Conservation (phyloP, 140 eudicot genomes). For the Senecio squalidus region DNA sequence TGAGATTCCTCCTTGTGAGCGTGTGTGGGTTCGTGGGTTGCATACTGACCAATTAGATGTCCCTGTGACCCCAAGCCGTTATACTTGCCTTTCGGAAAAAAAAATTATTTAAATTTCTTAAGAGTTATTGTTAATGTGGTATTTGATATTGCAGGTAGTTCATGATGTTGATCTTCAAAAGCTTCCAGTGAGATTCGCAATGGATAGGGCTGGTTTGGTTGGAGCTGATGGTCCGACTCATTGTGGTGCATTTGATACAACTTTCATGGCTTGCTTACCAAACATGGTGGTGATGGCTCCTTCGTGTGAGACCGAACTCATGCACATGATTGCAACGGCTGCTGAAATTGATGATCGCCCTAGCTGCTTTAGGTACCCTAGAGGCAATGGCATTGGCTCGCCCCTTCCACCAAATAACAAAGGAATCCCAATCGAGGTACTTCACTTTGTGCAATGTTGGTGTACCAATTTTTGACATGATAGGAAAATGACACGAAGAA, state of each 20-base stretch:
- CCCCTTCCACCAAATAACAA: conserved; percentile 45
- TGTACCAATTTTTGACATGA: no score
- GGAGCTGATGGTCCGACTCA: conserved; percentile 93
- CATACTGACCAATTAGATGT: no score
- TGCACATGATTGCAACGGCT: conserved; percentile 84
- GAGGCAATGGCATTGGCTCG: conserved; percentile 74
- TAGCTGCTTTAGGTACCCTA: conserved; percentile 71
- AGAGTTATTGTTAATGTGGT: no score
- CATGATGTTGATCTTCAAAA: conserved; percentile 87
- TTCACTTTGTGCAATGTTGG: not conserved
- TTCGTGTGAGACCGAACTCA: conserved; percentile 60
- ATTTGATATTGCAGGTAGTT: conserved; percentile 43
- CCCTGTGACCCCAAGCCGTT: no score
- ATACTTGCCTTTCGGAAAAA: no score
- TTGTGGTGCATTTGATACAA: conserved; percentile 74
- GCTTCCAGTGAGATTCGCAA: conserved; percentile 68
- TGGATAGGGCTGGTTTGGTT: conserved; percentile 80
- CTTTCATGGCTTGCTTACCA: conserved; percentile 82
- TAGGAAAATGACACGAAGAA: no score
- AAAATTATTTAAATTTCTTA: no score
- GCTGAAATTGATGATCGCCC: conserved; percentile 74
- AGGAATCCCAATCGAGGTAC: conserved; percentile 68
- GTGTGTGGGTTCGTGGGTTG: no score
- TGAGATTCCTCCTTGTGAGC: no score
- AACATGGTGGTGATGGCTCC: conserved; percentile 95